Conservation (phyloP, 1,284 basidiomycete species). For the Flammula alnicola region DNA sequence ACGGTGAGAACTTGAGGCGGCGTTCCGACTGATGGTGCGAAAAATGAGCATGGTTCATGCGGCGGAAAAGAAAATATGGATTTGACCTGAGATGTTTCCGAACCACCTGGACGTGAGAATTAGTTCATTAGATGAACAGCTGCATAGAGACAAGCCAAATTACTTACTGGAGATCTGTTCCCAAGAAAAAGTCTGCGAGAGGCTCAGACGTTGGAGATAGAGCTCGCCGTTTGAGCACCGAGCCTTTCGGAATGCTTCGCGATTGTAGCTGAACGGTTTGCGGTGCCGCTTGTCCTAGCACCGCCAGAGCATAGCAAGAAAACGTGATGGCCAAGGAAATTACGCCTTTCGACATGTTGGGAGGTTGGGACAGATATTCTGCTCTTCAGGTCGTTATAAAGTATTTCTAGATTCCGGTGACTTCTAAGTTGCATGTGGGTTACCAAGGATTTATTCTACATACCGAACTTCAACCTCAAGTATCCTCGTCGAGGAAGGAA, state of each 20-base stretch:
- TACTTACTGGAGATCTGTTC: slow-evolving; percentile 57
- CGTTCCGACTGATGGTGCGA: slow-evolving; percentile 43
- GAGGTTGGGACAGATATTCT: neutral
- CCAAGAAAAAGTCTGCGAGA: slow-evolving; percentile 55
- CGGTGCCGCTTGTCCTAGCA: slow-evolving; percentile 26
- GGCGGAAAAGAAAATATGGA: neutral
- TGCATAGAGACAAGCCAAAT: slow-evolving; percentile 3
- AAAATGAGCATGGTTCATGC: neutral
- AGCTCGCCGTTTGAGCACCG: slow-evolving; percentile 40
- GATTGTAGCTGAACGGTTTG: slow-evolving; percentile 45
- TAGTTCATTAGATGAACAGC: neutral
- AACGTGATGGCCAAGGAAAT: slow-evolving; percentile 9
- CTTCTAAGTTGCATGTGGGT: slow-evolving; percentile 1
- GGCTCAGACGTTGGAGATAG: slow-evolving; percentile 45
- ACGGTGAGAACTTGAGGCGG: slow-evolving; percentile 50
- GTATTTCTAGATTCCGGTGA: neutral
- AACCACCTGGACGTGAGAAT: slow-evolving; percentile 46
- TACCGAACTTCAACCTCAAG: too few species aligned
- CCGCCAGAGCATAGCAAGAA: slow-evolving; percentile 5
- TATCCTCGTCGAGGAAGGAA: neutral
- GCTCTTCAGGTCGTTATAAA: slow-evolving; percentile 2
- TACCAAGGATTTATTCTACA: neutral
- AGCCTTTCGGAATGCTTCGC: slow-evolving; percentile 34
- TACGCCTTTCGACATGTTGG: slow-evolving; percentile 15
- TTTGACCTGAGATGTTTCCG: slow-evolving; percentile 48